Percentiles rank a stretch among this genome's conserved stretches.
phyloP scores from a whole-genome alignment of 371 early-diverging fungal genomes.

The Thermomucor indicae-seudaticae region DNA sequence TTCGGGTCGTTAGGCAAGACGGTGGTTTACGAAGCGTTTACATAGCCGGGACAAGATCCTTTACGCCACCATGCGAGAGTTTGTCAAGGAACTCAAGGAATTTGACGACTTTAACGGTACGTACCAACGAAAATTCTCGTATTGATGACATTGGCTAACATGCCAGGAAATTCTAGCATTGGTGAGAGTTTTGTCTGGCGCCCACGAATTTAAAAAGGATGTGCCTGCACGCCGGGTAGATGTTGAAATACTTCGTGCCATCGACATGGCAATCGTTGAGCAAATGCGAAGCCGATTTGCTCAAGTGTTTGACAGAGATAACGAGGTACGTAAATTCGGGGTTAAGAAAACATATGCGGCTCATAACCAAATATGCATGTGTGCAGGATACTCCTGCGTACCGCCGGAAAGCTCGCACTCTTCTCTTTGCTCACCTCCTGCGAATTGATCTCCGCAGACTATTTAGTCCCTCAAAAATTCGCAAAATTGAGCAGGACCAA shows the following conservation, averaged over 20 bases:
- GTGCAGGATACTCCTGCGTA: constrained; percentile 29
- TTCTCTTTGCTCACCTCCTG: constrained; percentile 84
- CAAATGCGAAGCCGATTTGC: constrained; percentile 57
- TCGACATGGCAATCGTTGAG: constrained; percentile 52
- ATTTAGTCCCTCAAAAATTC: background rate
- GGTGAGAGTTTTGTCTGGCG: constrained; percentile 65
- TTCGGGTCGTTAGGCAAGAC: constrained; percentile 56
- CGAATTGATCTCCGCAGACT: constrained; percentile 56
- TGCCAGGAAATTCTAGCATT: constrained; percentile 25
- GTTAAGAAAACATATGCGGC: too few species aligned
- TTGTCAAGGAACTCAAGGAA: constrained; percentile 87
- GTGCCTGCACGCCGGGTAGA: constrained; percentile 49
- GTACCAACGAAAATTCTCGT: too few species aligned
- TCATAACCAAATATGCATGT: background rate
- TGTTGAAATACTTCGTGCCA: constrained; percentile 37
- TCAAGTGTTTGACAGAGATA: constrained; percentile 46
- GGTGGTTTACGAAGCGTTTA: constrained; percentile 92
- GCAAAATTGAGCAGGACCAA: constrained; percentile 51
- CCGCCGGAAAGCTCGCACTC: constrained; percentile 69
- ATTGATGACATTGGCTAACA: background rate
- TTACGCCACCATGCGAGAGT: constrained; percentile 84
- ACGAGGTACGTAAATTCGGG: constrained; percentile 5
- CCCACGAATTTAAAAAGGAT: constrained; percentile 69
- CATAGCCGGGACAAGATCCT: constrained; percentile 87
- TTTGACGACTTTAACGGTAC: constrained; percentile 46